Conservation (phyloP, 495 filamentous ascomycete species). For the Achaetomiella virescens region DNA sequence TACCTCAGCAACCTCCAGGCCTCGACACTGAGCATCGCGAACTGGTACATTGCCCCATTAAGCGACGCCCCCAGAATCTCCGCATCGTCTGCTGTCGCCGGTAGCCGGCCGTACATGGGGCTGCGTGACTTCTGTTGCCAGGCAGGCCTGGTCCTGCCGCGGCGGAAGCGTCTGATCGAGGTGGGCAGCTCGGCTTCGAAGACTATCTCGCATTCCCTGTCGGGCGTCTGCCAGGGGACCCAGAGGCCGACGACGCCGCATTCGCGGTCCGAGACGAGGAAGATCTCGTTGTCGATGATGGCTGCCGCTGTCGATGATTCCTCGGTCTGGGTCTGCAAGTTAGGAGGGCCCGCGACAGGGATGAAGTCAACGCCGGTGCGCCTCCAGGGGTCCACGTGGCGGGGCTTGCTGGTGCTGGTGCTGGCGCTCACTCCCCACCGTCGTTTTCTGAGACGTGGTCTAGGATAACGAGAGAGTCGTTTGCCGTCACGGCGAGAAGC, state of each 20-base stretch:
- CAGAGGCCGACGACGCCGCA: constrained; percentile 48
- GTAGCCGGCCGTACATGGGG: constrained; percentile 26
- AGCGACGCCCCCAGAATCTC: constrained; percentile 57
- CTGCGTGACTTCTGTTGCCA: constrained; percentile 29
- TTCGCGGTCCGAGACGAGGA: constrained; percentile 42
- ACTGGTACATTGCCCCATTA: constrained; percentile 58
- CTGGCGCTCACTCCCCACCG: constrained; percentile 20
- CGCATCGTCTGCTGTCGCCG: constrained; percentile 27
- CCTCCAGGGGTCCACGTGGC: constrained; percentile 33
- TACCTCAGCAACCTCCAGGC: constrained; percentile 57
- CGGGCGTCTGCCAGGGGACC: constrained; percentile 35
- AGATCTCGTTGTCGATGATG: constrained; percentile 22
- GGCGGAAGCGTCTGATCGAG: constrained; percentile 46
- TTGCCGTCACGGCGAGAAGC: constrained; percentile 38
- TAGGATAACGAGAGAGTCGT: constrained; percentile 43
- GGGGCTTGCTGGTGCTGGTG: not conserved
- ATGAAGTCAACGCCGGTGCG: constrained; percentile 36
- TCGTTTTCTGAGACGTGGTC: constrained; percentile 21
- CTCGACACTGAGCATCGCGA: constrained; percentile 48
- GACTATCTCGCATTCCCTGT: constrained; percentile 38
- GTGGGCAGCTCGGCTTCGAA: constrained; percentile 46
- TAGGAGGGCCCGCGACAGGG: constrained; percentile 23
- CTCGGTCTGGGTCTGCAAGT: constrained; percentile 3
- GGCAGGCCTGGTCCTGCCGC: constrained; percentile 37
- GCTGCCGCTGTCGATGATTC: not conserved